These are phyloP conservation scores for Agroathelia rolfsii DNA, from an alignment of 1,284 basidiomycete genomes.

Conservation along the genomic window DNA sequence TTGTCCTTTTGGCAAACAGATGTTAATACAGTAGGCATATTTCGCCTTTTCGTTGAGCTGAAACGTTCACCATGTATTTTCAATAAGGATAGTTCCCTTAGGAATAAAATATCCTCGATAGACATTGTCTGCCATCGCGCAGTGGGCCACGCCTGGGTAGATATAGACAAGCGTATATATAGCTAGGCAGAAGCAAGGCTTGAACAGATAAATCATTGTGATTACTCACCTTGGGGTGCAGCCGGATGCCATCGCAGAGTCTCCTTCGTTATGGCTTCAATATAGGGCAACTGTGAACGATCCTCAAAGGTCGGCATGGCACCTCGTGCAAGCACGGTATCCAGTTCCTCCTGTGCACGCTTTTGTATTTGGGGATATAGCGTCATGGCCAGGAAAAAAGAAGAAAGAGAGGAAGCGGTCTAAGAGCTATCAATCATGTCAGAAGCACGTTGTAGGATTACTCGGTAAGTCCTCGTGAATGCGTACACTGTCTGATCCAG, in stretches of 20 bases:
- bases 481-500: too few species aligned
- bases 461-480: not conserved
- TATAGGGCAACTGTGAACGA: conserved; percentile 32
- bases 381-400: conserved; percentile 36
- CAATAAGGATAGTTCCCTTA: conserved; percentile 32
- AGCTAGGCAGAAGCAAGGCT: conserved; percentile 9
- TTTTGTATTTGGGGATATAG: conserved; percentile 30
- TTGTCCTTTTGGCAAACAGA: conserved; percentile 26
- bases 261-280: conserved; percentile 35
- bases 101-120: conserved; percentile 27
- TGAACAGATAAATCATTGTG: conserved; percentile 5
- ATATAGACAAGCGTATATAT: too few species aligned
- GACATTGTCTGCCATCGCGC: conserved; percentile 21
- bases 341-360: conserved; percentile 36
- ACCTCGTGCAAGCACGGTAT: conserved; percentile 26
- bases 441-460: not conserved
- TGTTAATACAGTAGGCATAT: conserved; percentile 5
- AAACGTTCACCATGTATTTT: conserved; percentile 23
- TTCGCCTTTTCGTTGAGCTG: too few species aligned
- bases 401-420: conserved; percentile 28
- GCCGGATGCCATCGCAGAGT: conserved; percentile 25
- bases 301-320: conserved; percentile 36
- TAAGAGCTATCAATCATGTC: too few species aligned
- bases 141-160: conserved; percentile 22
- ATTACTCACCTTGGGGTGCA: conserved; percentile 24